Base-by-base conservation (phyloP, 2,329 filamentous ascomycete genomes). In the Dactylonectria estremocensis region DNA sequence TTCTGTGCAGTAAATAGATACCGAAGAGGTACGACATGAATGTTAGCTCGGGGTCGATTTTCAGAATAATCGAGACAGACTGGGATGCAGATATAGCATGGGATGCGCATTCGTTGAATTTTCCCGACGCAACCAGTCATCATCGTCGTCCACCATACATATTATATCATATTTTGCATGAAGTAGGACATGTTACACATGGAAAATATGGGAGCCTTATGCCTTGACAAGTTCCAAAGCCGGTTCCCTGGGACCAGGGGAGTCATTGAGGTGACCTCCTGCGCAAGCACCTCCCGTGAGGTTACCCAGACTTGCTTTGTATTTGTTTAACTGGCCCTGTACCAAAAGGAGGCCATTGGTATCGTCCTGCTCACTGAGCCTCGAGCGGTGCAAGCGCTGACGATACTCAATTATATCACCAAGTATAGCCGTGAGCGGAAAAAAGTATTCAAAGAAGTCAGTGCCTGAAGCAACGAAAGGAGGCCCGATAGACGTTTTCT, bases 11-110 rank as follows among this genome's bases (percentile, higher is more conserved):
- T 0, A 87, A 77, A 61, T 87, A 88, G 8, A 87, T 86, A 0
- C 85, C 85, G 57, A 87, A 86, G 3, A 87, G 77, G 69, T 86
- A 87, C 1, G 85, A 84, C 83, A 87, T 87, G 59, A 87, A 87
- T 0, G 82, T 83, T 35, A 87, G 77, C 67, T 87, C 84, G 3
- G 83, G 83, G 68, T 87, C 85, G 18, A n/a, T n/a, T 1, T 79
- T 77, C 10, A 87, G 76, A 59, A 87, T 86, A 11, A 81, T 78
- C n/a, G 80, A 82, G 11, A 87, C 80, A 2, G 82, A 82, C 52
- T 84, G 80, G 3, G 83, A 83, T 0, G 85, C 84, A 1, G 81
- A 80, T 60, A 87, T 82, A 33, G 85, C 83, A 68, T 86, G 84
- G 1, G 81, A 80, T 5, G 84, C 84, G 64, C 83, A 85, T 66